Evolutionary conservation across 495 filamentous ascomycete genomes (phyloP).

Genomic region (Annulohypoxylon maeteangense): DNA sequence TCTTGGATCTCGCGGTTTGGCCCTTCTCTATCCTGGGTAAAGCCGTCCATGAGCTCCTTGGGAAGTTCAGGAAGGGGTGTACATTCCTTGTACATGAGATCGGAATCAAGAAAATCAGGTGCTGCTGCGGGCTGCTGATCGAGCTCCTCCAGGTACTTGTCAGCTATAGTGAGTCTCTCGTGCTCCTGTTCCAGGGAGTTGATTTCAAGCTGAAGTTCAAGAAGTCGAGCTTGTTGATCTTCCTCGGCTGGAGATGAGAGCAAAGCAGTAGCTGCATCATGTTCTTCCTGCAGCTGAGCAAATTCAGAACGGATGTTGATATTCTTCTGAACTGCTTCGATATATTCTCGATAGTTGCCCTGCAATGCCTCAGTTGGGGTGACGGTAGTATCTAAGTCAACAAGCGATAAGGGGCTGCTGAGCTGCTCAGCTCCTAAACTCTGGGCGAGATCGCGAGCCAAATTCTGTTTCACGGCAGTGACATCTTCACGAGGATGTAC

Average conservation of each 20-base stretch:
- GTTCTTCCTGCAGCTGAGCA: conserved; percentile 47
- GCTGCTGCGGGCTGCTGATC: conserved; percentile 65
- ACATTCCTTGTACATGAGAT: conserved; percentile 56
- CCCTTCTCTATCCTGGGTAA: conserved; percentile 48
- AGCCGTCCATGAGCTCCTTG: conserved; percentile 56
- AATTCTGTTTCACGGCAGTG: conserved; percentile 44
- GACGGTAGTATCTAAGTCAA: conserved; percentile 44
- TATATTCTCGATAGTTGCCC: conserved; percentile 61
- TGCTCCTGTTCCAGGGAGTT: conserved; percentile 64
- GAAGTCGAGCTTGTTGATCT: conserved; percentile 47
- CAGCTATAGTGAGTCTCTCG: conserved; percentile 61
- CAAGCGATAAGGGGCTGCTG: conserved; percentile 51
- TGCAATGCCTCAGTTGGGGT: conserved; percentile 36
- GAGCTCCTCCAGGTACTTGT: conserved; percentile 58
- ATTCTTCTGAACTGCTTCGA: conserved; percentile 68
- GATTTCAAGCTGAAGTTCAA: conserved; percentile 61
- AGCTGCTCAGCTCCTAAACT: conserved; percentile 43
- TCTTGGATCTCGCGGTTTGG: conserved; percentile 54
- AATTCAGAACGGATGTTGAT: conserved; percentile 64
- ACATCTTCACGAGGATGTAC: conserved; percentile 53
- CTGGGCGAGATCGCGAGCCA: conserved; percentile 47
- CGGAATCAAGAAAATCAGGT: conserved; percentile 59
- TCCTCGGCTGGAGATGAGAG: conserved; percentile 24
- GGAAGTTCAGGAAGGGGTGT: conserved; percentile 60
- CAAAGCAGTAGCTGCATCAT: conserved; percentile 30